Base-by-base conservation (phyloP, 129 eudicot genomes). In the Dittrichia graveolens region DNA sequence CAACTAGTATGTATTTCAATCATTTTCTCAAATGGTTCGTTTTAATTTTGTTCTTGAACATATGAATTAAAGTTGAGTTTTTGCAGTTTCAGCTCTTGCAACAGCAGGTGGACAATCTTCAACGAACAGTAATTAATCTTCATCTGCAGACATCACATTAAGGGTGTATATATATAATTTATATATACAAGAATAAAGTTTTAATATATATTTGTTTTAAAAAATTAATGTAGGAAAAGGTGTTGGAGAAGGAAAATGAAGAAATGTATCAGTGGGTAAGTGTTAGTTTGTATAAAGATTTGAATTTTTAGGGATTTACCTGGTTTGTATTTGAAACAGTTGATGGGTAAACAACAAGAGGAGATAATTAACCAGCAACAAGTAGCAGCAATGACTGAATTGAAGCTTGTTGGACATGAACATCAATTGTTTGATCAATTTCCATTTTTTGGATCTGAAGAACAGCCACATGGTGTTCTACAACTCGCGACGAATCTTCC, bases 91-190 rank as follows among this genome's bases (percentile, higher is more conserved):
- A 87, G 68, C 88, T 93, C 66, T 69, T 89, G 74, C 92, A 85
- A 31, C 96, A 93, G 77, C 98, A 93, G 70, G 73, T 87, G 75
- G 96, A 93, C 68, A 93, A 93, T 84, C 92, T 93, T 37, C 88
- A 90, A 79, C 75, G 86, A 74, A 87, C 91, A 84, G 98, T 89
- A 79, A 65, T 85, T 86, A 76, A 57, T 40, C 58, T 52, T 15
- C n/a, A 15, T 49, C 18, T 38, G 39, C 4, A 8, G 13, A 12
- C 53, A 11, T 60, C 56, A 40, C 7, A 19, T 71, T 31, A 53
- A 5, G 14, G 45, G 18, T 16, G 34, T 12, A 35, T 5, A 58
- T 3, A n/a, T 42, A 15, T 16, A 47, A 43, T 56, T 10, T 48
- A 5, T 38, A 45, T 50, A 19, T n/a, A 48, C 55, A 58, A 38